A percentile compares a stretch with the other conserved stretches of the same genome.
Evolutionary conservation across 805 yeast genomes (phyloP).

Genomic region (Candida ficus): DNA sequence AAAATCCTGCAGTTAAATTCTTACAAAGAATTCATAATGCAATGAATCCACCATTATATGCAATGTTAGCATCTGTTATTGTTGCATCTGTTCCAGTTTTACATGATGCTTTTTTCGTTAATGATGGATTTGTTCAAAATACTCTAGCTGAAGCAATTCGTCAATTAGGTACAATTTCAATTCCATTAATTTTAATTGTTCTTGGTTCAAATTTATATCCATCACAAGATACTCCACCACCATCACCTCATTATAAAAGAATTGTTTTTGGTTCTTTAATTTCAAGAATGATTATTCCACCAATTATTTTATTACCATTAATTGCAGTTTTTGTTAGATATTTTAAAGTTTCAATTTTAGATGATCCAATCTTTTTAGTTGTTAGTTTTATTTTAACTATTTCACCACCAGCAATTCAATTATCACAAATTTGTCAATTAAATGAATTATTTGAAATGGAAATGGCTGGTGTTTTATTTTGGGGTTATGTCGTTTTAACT

Average conservation of each 20-base stretch:
- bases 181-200: constrained; percentile 70
- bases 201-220: constrained; percentile 78
- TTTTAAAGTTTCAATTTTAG: constrained; percentile 61
- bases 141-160: constrained; percentile 59
- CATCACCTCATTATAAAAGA: constrained; percentile 55
- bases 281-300: constrained; percentile 76
- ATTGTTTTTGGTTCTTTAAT: constrained; percentile 64
- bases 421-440: constrained; percentile 75
- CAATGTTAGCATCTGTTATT: constrained; percentile 63
- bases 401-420: constrained; percentile 80
- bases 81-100: constrained; percentile 63
- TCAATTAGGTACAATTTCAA: constrained; percentile 69
- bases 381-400: constrained; percentile 72
- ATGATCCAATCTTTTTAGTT: constrained; percentile 75
- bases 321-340: constrained; percentile 61
- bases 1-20: neutral
- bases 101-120: constrained; percentile 51
- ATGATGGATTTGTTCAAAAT: constrained; percentile 57
- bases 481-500: constrained; percentile 76
- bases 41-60: constrained; percentile 82
- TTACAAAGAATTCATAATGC: constrained; percentile 30
- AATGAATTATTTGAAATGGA: constrained; percentile 73
- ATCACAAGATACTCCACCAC: constrained; percentile 59
- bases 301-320: constrained; percentile 59
- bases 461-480: constrained; percentile 76